Percentiles rank a stretch among this genome's conserved stretches.
These are phyloP conservation scores for Vitis riparia DNA, from an alignment of 164 flowering plant genomes.

Conservation along the genomic window DNA sequence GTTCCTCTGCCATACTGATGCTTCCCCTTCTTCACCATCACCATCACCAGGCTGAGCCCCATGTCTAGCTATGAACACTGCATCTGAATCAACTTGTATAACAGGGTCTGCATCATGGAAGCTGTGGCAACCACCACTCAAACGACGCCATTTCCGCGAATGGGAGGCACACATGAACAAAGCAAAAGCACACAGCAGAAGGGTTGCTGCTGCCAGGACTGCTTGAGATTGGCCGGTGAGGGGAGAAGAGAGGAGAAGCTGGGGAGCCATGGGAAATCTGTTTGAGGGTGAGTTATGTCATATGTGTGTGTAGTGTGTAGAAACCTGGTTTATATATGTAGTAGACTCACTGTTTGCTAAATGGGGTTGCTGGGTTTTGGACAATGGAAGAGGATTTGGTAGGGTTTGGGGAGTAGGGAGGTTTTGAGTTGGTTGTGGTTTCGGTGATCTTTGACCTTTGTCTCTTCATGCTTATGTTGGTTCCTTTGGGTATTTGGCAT, in stretches of 20 bases:
- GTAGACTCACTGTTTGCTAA: neutral
- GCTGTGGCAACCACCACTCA: constrained; percentile 33
- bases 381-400: constrained; percentile 18
- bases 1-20: constrained; percentile 73
- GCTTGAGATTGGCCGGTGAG: constrained; percentile 16
- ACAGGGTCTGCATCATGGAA: constrained; percentile 35
- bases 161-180: constrained; percentile 72
- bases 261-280: constrained; percentile 35
- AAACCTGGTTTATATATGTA: neutral
- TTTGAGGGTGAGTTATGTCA: neutral
- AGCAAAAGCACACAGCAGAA: constrained; percentile 49
- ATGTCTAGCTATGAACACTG: neutral
- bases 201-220: constrained; percentile 30
- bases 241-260: constrained; percentile 6
- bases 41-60: constrained; percentile 2
- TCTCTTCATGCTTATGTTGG: neutral
- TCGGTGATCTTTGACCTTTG: constrained; percentile 19
- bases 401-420: neutral
- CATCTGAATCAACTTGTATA: constrained; percentile 17
- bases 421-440: constrained; percentile 12
- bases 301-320: neutral
- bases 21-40: constrained; percentile 26
- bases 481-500: neutral
- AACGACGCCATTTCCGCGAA: constrained; percentile 38
- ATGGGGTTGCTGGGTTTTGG: constrained; percentile 15